These are phyloP conservation scores for Datisca glomerata DNA, from an alignment of 306 rosid species.

Conservation along the genomic window DNA sequence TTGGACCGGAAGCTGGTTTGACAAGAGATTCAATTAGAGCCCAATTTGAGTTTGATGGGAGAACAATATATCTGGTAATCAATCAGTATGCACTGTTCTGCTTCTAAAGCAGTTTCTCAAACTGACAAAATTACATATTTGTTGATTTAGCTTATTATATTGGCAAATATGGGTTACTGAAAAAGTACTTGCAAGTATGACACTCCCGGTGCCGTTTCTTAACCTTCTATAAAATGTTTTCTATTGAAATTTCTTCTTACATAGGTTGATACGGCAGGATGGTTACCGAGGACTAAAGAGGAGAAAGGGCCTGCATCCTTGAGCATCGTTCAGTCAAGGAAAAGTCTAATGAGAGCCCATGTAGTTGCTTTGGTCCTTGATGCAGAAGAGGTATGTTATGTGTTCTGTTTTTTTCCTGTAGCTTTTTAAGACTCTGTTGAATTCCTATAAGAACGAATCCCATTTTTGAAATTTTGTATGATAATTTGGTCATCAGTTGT, in stretches of 20 bases:
- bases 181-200: neutral
- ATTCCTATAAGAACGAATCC: no score
- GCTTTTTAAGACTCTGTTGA: no score
- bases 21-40: conserved; percentile 95
- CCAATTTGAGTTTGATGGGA: conserved; percentile 77
- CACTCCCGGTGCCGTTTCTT: neutral
- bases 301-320: conserved; percentile 89
- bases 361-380: conserved; percentile 87
- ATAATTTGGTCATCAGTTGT: no score
- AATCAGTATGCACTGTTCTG: neutral
- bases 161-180: neutral
- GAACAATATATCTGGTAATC: conserved; percentile 67
- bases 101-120: no score
- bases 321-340: conserved; percentile 90
- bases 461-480: no score
- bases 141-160: neutral
- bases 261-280: conserved; percentile 96
- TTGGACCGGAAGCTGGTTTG: conserved; percentile 95
- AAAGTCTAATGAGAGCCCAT: conserved; percentile 91
- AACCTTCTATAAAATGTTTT: neutral
- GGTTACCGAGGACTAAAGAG: conserved; percentile 81
- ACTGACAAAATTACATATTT: no score
- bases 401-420: conserved; percentile 5
- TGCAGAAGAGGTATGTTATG: conserved; percentile 67
- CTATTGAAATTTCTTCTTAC: neutral